These are phyloP conservation scores for Penicillium steckii DNA, from an alignment of 495 filamentous ascomycete genomes.

Conservation along the genomic window DNA sequence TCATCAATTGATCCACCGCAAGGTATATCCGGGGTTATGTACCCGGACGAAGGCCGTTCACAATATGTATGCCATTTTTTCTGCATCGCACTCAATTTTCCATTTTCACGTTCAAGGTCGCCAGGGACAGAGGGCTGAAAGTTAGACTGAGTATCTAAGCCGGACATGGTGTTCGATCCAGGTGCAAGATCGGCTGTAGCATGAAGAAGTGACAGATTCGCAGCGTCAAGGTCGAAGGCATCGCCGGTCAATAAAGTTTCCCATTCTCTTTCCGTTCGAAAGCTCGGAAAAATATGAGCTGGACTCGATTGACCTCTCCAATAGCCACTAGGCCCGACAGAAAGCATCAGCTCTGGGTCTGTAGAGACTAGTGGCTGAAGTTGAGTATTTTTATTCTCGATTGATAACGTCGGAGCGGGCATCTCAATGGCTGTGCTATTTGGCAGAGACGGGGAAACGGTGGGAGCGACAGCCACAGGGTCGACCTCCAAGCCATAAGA, in stretches of 20 bases:
- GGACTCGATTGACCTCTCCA: constrained; percentile 8
- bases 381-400: background rate
- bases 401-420: constrained; percentile 5
- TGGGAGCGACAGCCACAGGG: no score
- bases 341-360: constrained; percentile 8
- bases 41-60: background rate
- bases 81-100: constrained; percentile 5
- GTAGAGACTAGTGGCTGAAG: constrained; percentile 3
- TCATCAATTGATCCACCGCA: constrained; percentile 20
- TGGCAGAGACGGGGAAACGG: no score
- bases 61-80: constrained; percentile 15
- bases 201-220: constrained; percentile 15
- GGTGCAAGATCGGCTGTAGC: background rate
- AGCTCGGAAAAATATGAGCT: constrained; percentile 1
- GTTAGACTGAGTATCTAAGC: no score
- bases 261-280: constrained; percentile 1
- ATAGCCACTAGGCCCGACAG: constrained; percentile 1
- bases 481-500: no score
- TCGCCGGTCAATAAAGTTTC: constrained; percentile 14
- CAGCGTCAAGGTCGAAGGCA: constrained; percentile 25
- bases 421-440: constrained; percentile 11
- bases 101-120: no score
- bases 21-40: constrained; percentile 11
- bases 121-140: no score
- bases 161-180: background rate